Evolutionary conservation across 352 stramenopile species (phyloP).

Genomic region (Achlya hypogyna): DNA sequence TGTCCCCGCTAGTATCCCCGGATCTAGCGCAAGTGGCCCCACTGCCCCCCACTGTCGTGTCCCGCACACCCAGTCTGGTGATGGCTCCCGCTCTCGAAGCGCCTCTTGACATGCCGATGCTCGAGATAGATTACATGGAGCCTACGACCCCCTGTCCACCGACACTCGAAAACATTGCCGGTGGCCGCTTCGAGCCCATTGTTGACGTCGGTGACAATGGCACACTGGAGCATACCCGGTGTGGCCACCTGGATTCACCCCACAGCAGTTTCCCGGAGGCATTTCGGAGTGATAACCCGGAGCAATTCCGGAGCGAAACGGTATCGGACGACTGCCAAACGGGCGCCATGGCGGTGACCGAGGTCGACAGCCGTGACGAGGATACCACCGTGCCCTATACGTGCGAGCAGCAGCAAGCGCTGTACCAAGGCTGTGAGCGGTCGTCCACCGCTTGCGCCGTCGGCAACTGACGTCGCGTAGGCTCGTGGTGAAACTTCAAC

Average conservation of each 20-base stretch:
- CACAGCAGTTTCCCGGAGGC: not conserved
- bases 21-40: too few relatives aligned
- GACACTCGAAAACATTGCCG: too few relatives aligned
- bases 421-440: conserved; percentile 3
- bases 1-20: too few relatives aligned
- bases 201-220: too few relatives aligned
- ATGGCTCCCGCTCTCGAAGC: too few relatives aligned
- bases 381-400: not conserved
- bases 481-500: conserved; percentile 38
- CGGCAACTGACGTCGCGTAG: conserved; percentile 7
- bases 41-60: too few relatives aligned
- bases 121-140: not conserved
- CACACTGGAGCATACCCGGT: too few relatives aligned
- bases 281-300: not conserved
- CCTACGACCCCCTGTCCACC: not conserved
- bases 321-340: too few relatives aligned
- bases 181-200: too few relatives aligned
- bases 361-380: not conserved
- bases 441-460: not conserved
- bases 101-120: too few relatives aligned
- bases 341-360: not conserved
- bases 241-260: too few relatives aligned
- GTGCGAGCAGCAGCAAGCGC: conserved; percentile 2
- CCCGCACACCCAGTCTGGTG: too few relatives aligned
- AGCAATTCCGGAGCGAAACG: not conserved